Base-by-base conservation (phyloP, 1,284 basidiomycete species). In the Thecaphora thlaspeos region DNA sequence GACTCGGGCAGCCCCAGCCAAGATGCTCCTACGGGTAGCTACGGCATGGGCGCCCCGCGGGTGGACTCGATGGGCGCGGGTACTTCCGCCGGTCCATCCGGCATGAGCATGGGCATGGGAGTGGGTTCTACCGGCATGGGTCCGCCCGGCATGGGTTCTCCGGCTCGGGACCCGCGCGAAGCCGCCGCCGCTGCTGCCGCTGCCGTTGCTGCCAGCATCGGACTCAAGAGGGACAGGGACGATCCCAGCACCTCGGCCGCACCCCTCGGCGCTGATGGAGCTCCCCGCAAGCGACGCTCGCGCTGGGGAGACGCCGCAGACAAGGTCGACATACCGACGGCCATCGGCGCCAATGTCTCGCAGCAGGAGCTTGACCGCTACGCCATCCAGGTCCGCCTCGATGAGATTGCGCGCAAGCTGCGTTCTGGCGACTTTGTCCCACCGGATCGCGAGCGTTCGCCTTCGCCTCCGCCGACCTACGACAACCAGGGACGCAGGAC, bases 401-500 rank as follows among this genome's bases (percentile, higher is more conserved):
- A 98, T 79, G 95, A 99, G 81, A 97, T 99, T 77, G 91, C 92
- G 70, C 85, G 90, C 71, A 96, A 96, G 80, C 83, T 99, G 24
- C 83, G 91, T 48, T 82, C 91, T 51, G 96, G 95, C 66, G 91
- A 97, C 74, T 92, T 92, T 65, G 86, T 98, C 46, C 95, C 95
- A 39, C 91, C 95, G 32, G 94, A 98, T 68, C 85, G 89, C 58
- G 92, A 96, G 82, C 84, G 91, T 24, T 90, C 91, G 53, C 88
- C 91, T 15, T 99, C 95, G 24, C 95, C 95, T 37, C 91, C 94
- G 11, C 95, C 95, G 15, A 93, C 91, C 2, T 98, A 98, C 77
- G 95, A 98, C 80, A 86, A 86, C 10, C 91, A 97, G 75, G 95
- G 95, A 81, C 89, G 93, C 46, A 86, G 95, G 74, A 96, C 91